A percentile compares a stretch with the other conserved stretches of the same genome.
Conservation (phyloP, 768 basidiomycete genomes). For the Rubroboletus satanas region DNA sequence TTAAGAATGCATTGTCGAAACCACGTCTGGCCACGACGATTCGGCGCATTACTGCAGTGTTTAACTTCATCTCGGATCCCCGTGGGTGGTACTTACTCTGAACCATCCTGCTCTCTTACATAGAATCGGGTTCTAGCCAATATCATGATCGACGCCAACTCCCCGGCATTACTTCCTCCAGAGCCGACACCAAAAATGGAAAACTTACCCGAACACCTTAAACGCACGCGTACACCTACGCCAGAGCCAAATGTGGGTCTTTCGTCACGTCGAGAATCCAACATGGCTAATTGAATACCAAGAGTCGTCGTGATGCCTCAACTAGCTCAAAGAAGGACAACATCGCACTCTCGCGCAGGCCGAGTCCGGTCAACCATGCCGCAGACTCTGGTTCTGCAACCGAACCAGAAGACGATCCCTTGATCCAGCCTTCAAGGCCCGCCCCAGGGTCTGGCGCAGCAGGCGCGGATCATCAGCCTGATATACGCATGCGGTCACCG, state of each 20-base stretch:
- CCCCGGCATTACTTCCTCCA: slow-evolving; percentile 38
- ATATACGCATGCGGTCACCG: slow-evolving; percentile 20
- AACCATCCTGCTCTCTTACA: slow-evolving; percentile 6
- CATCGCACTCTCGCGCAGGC: slow-evolving; percentile 1
- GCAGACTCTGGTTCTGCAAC: slow-evolving; percentile 27
- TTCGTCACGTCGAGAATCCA: slow-evolving; percentile 1
- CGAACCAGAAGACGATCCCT: slow-evolving; percentile 25
- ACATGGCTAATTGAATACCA: slow-evolving; percentile 7
- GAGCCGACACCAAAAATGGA: slow-evolving; percentile 16
- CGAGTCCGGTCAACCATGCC: slow-evolving; percentile 10
- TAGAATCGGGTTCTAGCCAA: slow-evolving; percentile 40
- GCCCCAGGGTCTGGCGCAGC: not conserved
- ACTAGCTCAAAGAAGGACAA: slow-evolving; percentile 3
- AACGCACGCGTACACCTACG: slow-evolving; percentile 1
- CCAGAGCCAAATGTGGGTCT: slow-evolving; percentile 21
- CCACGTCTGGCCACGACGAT: slow-evolving; percentile 65
- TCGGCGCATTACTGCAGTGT: slow-evolving; percentile 66
- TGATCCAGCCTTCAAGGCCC: not conserved
- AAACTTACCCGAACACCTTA: slow-evolving; percentile 1
- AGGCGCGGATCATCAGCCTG: slow-evolving; percentile 10
- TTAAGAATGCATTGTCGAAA: slow-evolving; percentile 66
- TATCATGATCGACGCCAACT: slow-evolving; percentile 44
- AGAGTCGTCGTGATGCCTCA: slow-evolving; percentile 13
- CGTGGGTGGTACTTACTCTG: slow-evolving; percentile 45
- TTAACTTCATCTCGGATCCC: slow-evolving; percentile 61